Percentiles rank a stretch among this genome's conserved stretches.
Conservation (phyloP, 306 rosid genomes). For the Corylus avellana region DNA sequence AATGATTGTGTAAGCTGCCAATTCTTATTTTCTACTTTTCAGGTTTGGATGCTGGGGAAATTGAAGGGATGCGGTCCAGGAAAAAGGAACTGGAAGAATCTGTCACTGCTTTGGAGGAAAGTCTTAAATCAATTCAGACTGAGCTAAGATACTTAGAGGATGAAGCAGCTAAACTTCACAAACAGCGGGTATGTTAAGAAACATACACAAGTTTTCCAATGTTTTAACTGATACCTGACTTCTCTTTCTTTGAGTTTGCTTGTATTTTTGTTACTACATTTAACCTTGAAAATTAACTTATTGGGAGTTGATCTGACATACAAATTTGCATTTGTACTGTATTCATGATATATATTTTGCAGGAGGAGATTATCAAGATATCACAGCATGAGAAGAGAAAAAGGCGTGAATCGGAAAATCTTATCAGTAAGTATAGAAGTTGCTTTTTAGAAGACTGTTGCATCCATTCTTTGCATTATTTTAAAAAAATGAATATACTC, state of each 20-base stretch:
- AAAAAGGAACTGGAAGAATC: slow-evolving; percentile 62
- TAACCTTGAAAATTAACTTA: slow-evolving; percentile 8
- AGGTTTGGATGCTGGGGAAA: slow-evolving; percentile 72
- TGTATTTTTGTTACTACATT: not conserved
- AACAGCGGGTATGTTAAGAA: slow-evolving; percentile 56
- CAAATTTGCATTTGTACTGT: slow-evolving; percentile 16
- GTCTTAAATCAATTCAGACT: slow-evolving; percentile 42
- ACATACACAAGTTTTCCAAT: slow-evolving; percentile 1
- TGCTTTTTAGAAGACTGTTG: slow-evolving; percentile 17
- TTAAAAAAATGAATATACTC: slow-evolving; percentile 21
- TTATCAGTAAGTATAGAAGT: slow-evolving; percentile 53
- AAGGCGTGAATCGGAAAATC: slow-evolving; percentile 43
- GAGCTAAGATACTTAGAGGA: slow-evolving; percentile 53
- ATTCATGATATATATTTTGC: slow-evolving; percentile 22
- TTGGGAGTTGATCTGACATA: slow-evolving; percentile 2
- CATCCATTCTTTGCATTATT: slow-evolving; percentile 11
- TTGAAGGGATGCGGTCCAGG: slow-evolving; percentile 57
- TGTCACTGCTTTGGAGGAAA: slow-evolving; percentile 51
- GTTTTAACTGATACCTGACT: not conserved
- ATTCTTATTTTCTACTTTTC: slow-evolving; percentile 19
- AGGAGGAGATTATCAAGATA: slow-evolving; percentile 57
- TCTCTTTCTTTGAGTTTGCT: not conserved
- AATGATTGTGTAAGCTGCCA: slow-evolving; percentile 10
- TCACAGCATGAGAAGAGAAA: slow-evolving; percentile 51
- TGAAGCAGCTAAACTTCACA: slow-evolving; percentile 69